Conservation (phyloP, 2,329 filamentous ascomycete species). For the Talaromyces sp. region DNA sequence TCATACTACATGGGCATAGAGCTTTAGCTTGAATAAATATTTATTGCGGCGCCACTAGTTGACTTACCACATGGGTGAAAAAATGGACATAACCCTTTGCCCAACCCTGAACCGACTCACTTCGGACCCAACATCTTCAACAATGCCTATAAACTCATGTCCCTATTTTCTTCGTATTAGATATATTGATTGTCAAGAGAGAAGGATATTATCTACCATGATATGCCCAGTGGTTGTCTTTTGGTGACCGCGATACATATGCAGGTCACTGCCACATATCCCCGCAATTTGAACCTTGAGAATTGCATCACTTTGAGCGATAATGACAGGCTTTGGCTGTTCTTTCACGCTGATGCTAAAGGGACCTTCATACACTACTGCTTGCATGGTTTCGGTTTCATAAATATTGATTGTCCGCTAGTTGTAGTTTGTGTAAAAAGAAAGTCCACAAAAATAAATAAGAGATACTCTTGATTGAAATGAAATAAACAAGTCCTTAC, state of each 20-base stretch:
- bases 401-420: not conserved
- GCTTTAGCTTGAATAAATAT: conserved; percentile 18
- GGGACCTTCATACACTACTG: conserved; percentile 75
- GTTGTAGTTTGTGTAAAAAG: not conserved
- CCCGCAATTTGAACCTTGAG: conserved; percentile 74
- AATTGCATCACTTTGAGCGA: conserved; percentile 65
- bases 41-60: conserved; percentile 7
- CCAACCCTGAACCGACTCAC: conserved; percentile 65
- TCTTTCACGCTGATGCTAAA: conserved; percentile 67
- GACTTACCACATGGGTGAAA: conserved; percentile 68
- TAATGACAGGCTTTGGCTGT: conserved; percentile 66
- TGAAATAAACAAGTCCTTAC: not conserved
- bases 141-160: conserved; percentile 76
- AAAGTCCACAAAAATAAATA: not conserved
- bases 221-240: conserved; percentile 44
- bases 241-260: conserved; percentile 69
- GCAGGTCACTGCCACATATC: conserved; percentile 76
- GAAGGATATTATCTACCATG: not conserved
- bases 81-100: conserved; percentile 72
- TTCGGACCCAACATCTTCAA: conserved; percentile 58
- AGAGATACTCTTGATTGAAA: no score
- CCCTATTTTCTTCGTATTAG: conserved; percentile 37
- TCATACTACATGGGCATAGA: conserved; percentile 62
- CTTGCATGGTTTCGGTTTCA: conserved; percentile 60
- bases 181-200: not conserved